A percentile compares a stretch with the other conserved stretches of the same genome.
Evolutionary conservation across 2,329 filamentous ascomycete species (phyloP).

Genomic region (Coniochaeta sp.): DNA sequence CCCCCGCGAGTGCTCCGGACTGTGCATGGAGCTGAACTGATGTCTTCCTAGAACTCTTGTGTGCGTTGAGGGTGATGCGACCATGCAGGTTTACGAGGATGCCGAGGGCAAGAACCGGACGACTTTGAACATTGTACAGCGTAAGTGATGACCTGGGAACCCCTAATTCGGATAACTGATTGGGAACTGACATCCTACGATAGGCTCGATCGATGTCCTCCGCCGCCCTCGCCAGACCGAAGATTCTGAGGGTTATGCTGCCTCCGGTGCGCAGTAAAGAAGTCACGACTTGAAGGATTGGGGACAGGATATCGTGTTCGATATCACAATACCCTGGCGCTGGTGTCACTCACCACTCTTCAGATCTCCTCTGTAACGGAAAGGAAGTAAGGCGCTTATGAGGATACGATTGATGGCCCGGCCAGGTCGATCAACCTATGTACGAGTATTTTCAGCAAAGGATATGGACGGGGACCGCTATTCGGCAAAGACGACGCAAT

Average conservation of each 20-base stretch:
- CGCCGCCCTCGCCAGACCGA: neutral
- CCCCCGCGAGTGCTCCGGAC: neutral
- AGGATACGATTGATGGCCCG: neutral
- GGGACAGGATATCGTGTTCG: too few species aligned
- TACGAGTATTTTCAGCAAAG: neutral
- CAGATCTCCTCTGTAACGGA: neutral
- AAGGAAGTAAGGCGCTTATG: neutral
- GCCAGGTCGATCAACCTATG: neutral
- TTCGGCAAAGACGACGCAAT: neutral
- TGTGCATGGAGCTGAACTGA: slow-evolving; percentile 7
- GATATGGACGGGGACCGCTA: neutral
- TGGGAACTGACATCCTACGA: neutral
- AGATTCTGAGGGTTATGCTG: neutral
- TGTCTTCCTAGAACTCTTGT: slow-evolving; percentile 58
- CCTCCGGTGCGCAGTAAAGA: neutral
- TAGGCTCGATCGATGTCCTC: neutral
- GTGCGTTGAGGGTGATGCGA: slow-evolving; percentile 76
- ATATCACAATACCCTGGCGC: too few species aligned
- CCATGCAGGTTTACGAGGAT: slow-evolving; percentile 60
- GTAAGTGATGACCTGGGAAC: slow-evolving; percentile 45
- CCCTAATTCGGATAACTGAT: too few species aligned
- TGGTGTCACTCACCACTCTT: neutral
- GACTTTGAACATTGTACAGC: slow-evolving; percentile 66
- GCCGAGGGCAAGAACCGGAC: slow-evolving; percentile 61
- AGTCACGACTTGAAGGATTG: neutral